These are phyloP conservation scores for Fistulina hepatica DNA, from an alignment of 1,284 basidiomycete genomes.

Conservation along the genomic window DNA sequence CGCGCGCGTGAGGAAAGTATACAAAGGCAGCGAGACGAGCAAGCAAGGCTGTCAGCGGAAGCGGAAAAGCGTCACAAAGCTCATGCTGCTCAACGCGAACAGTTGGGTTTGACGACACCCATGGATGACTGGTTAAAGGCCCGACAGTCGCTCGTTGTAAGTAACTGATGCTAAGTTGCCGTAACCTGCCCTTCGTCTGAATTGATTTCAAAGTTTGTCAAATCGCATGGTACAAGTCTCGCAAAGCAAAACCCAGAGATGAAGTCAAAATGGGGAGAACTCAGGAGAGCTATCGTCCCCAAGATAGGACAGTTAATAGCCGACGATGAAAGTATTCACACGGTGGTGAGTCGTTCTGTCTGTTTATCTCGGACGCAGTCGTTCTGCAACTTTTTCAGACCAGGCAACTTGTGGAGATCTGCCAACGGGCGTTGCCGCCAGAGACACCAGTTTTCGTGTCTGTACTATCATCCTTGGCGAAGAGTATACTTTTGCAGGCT, in stretches of 20 bases:
- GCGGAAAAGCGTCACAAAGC: slow-evolving; percentile 23
- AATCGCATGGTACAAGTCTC: slow-evolving; percentile 2
- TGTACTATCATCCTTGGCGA: slow-evolving; percentile 78
- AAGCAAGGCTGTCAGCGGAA: slow-evolving; percentile 22
- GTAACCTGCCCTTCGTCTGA: neutral
- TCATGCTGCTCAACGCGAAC: slow-evolving; percentile 22
- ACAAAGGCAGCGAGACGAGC: slow-evolving; percentile 24
- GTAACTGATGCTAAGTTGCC: slow-evolving; percentile 12
- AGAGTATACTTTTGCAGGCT: slow-evolving; percentile 85
- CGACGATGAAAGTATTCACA: slow-evolving; percentile 54
- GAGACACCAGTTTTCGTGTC: slow-evolving; percentile 54
- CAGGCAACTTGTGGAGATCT: slow-evolving; percentile 54
- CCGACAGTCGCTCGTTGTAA: slow-evolving; percentile 48
- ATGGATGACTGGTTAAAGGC: slow-evolving; percentile 62
- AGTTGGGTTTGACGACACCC: slow-evolving; percentile 39
- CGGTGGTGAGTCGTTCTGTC: slow-evolving; percentile 47
- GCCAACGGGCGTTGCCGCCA: slow-evolving; percentile 31
- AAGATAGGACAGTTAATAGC: slow-evolving; percentile 91
- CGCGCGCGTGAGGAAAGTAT: neutral
- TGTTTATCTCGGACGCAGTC: slow-evolving; percentile 7
- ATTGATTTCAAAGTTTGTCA: slow-evolving; percentile 7
- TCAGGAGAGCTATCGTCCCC: slow-evolving; percentile 80
- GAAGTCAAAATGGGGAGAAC: slow-evolving; percentile 47
- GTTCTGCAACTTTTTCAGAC: slow-evolving; percentile 19
- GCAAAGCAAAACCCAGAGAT: slow-evolving; percentile 56